Percentiles rank a stretch among this genome's conserved stretches.
phyloP scores from a whole-genome alignment of 257 asterid genomes.

The Petunia secreta region DNA sequence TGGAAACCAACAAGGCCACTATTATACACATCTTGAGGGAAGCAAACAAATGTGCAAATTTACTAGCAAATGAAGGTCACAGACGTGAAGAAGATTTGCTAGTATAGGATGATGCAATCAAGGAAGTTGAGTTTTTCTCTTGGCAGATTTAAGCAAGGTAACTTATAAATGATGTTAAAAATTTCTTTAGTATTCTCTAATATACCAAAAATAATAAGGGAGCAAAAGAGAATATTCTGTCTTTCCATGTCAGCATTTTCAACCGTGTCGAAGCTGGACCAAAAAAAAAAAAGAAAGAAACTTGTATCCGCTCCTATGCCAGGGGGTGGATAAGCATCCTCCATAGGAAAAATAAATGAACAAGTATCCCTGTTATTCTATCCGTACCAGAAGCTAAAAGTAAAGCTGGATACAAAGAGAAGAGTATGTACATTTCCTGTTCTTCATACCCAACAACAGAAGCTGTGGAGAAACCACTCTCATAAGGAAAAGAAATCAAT shows the following conservation, averaged over 20 bases:
- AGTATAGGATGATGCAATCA: too few species aligned
- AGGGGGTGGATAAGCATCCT: slow-evolving; percentile 4
- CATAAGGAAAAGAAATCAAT: neutral
- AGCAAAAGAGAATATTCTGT: neutral
- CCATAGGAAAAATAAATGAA: slow-evolving; percentile 20
- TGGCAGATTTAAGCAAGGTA: too few species aligned
- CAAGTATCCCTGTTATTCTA: neutral
- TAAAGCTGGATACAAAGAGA: neutral
- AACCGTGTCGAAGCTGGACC: neutral
- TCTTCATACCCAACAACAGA: neutral
- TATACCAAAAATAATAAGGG: neutral
- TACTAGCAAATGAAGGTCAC: too few species aligned
- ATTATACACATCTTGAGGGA: too few species aligned
- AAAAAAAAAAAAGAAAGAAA: neutral
- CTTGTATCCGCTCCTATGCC: neutral
- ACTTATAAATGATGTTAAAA: too few species aligned
- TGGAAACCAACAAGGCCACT: too few species aligned
- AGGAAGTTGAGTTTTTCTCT: too few species aligned
- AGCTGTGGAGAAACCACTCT: neutral
- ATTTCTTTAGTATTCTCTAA: too few species aligned
- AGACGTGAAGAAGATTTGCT: too few species aligned
- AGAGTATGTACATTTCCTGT: neutral
- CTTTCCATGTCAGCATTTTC: slow-evolving; percentile 11
- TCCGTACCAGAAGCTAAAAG: neutral
- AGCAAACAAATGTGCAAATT: too few species aligned